Evolutionary conservation across 2,329 filamentous ascomycete genomes (phyloP), one percentile per base, ranked within the genome.

Genomic region (Scedosporium apiospermum): DNA sequence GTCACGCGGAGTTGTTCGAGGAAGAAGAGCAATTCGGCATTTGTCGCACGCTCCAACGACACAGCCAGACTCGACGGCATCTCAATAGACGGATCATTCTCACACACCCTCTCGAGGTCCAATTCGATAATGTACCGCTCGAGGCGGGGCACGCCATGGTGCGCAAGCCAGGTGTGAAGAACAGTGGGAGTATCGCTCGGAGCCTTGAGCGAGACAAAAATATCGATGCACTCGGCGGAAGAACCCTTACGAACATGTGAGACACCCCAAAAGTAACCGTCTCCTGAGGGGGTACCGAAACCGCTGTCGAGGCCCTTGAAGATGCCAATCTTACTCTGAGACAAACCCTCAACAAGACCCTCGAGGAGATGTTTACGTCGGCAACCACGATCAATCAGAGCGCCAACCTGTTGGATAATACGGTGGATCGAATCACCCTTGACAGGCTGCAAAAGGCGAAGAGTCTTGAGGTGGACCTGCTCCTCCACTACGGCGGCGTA

Each of bases 141-240:
- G 10, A 69, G 65, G 0, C 74, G 70, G 1, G 72, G 64, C 18
- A 73, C 67, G 1, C 71, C 72, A 53, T 71, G 68, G 61, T 76
- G 74, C 4, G 74, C 74, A 12, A 76, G 66, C 69, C 72, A 76
- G 3, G 73, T 72, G 63, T 76, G 74, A 10, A 76, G 64, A 38
- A 75, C 65, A 2, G 72, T 72, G 26, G 65, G 64, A 5, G 69
- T 61, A 41, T 74, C 68, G 58, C 71, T 71, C 1, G 71, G 70
- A 6, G 69, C 68, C 23, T 71, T 72, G 9, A 70, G 67, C 1
- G 74, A 76, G 34, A 76, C 67, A 64, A 71, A 75, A n/a, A 76
- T 70, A 63, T 74, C 69, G 18, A 74, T 63, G 44, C 57, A 60
- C n/a, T 49, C 46, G 38, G 60, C 7, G 16, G 46, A 41, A 10